These are phyloP conservation scores for Ceratocystis papillata DNA, from an alignment of 2,329 filamentous ascomycete species.

Conservation along the genomic window DNA sequence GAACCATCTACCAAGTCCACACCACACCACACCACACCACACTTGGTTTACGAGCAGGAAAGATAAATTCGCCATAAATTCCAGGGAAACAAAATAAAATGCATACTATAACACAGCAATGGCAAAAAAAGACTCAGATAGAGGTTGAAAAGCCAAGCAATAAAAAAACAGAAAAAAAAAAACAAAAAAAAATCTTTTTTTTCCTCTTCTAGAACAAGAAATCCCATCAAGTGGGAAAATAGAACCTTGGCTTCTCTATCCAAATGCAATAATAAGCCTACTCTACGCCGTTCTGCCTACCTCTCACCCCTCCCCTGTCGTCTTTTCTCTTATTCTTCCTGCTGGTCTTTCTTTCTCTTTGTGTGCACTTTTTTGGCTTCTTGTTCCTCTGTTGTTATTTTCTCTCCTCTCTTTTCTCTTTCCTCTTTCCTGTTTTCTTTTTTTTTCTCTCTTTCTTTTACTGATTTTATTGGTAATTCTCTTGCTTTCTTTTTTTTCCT, in stretches of 20 bases:
- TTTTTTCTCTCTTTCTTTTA: background rate
- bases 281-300: too few species aligned
- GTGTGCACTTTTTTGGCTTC: conserved; percentile 1
- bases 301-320: background rate
- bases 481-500: background rate
- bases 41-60: too few species aligned
- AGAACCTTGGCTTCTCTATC: background rate
- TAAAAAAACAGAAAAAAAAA: background rate
- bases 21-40: too few species aligned
- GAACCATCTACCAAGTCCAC: too few species aligned
- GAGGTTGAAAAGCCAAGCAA: background rate
- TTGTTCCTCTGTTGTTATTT: background rate
- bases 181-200: background rate
- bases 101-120: too few species aligned
- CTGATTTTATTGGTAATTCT: background rate
- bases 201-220: background rate
- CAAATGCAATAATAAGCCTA: background rate
- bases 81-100: too few species aligned
- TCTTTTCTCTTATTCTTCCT: background rate
- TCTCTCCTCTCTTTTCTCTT: background rate
- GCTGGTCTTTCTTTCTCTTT: background rate
- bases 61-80: too few species aligned
- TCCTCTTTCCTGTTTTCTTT: background rate
- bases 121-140: conserved; percentile 4
- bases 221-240: background rate